Percentiles rank a stretch among this genome's conserved stretches.
Conservation (phyloP, 1,139 yeast genomes). For the Yamadazyma kanchanaburiensis region DNA sequence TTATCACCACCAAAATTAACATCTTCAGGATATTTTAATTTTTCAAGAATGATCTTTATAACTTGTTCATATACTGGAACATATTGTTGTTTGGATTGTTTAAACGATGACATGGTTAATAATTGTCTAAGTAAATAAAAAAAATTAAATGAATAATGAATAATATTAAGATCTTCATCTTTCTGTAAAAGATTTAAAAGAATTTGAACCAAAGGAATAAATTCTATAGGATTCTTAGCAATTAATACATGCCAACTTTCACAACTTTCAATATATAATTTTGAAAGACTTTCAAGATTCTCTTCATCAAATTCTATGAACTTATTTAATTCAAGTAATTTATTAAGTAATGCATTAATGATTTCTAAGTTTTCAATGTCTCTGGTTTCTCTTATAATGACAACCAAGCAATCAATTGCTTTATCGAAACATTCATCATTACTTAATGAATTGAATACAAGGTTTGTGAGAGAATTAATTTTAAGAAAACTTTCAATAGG, state of each 20-base stretch:
- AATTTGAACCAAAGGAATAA: conserved; percentile 73
- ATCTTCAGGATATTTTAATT: conserved; percentile 70
- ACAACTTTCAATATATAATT: conserved; percentile 88
- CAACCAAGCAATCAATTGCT: conserved; percentile 81
- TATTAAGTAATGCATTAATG: conserved; percentile 65
- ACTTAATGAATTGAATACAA: conserved; percentile 67
- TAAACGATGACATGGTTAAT: conserved; percentile 60
- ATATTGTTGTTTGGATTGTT: conserved; percentile 54
- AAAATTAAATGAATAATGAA: conserved; percentile 85
- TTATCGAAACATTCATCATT: conserved; percentile 74
- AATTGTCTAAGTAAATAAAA: conserved; percentile 85
- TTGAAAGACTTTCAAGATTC: conserved; percentile 65
- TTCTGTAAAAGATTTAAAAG: conserved; percentile 59
- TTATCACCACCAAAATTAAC: conserved; percentile 54
- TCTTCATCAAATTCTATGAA: conserved; percentile 62
- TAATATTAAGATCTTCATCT: conserved; percentile 83
- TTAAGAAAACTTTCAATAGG: conserved; percentile 65
- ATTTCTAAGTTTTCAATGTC: conserved; percentile 63
- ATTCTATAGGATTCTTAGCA: conserved; percentile 64
- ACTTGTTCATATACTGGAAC: conserved; percentile 62
- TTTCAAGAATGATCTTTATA: conserved; percentile 64
- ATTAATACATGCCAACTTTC: conserved; percentile 92
- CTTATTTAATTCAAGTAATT: conserved; percentile 59
- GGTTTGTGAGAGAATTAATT: conserved; percentile 57
- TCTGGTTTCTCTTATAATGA: conserved; percentile 76